A percentile compares a stretch with the other conserved stretches of the same genome.
These are phyloP conservation scores for Fusarium sp. DNA, from an alignment of 2,329 filamentous ascomycete genomes.

Conservation along the genomic window DNA sequence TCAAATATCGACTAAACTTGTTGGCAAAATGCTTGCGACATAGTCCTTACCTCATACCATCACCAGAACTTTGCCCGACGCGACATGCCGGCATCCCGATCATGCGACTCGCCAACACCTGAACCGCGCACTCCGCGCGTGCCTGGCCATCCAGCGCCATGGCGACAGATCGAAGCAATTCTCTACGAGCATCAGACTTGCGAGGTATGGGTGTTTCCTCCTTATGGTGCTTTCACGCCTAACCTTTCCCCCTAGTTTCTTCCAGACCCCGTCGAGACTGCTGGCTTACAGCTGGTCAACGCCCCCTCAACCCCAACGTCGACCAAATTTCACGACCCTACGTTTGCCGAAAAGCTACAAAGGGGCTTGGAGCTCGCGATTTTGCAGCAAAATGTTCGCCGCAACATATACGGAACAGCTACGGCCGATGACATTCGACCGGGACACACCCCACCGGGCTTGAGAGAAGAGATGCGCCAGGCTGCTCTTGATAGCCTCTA, in stretches of 20 bases:
- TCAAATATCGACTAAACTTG: background rate
- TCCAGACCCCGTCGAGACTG: background rate
- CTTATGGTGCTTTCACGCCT: fast-evolving
- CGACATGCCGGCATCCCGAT: background rate
- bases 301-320: background rate
- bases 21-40: background rate
- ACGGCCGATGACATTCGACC: background rate
- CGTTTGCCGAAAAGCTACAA: background rate
- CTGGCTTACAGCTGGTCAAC: background rate
- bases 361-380: background rate
- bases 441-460: background rate
- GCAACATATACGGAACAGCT: background rate
- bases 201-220: background rate
- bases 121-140: background rate
- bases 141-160: background rate
- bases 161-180: background rate
- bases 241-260: background rate
- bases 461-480: background rate
- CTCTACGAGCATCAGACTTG: background rate
- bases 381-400: background rate
- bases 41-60: too few relatives aligned
- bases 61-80: background rate
- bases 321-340: background rate
- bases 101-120: background rate
- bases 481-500: background rate